phyloP scores from a whole-genome alignment of 1,284 basidiomycete species.

The Irpex sp. region DNA sequence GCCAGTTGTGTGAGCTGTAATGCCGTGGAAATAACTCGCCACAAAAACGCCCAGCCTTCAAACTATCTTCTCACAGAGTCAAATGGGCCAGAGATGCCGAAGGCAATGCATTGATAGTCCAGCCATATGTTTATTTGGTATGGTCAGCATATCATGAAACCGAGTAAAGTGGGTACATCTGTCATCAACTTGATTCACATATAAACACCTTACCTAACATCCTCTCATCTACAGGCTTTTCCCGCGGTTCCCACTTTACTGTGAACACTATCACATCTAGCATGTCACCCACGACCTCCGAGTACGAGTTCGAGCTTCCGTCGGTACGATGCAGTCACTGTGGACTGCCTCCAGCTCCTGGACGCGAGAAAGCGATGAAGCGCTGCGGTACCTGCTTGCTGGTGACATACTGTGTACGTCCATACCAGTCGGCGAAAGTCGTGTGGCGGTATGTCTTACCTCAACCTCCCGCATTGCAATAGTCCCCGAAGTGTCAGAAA shows the following conservation, averaged over 20 bases:
- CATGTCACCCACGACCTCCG: not conserved
- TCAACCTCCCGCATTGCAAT: not conserved
- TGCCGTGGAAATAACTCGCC: not conserved
- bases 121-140: not conserved
- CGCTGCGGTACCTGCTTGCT: constrained; percentile 3
- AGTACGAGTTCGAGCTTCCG: constrained; percentile 1
- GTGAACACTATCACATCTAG: not conserved
- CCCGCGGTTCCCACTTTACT: not conserved
- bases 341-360: not conserved
- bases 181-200: not conserved
- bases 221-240: not conserved
- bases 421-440: not conserved
- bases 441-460: not conserved
- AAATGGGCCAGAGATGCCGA: not conserved
- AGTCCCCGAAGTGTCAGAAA: constrained; percentile 6
- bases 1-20: not conserved
- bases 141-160: not conserved
- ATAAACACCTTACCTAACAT: not conserved
- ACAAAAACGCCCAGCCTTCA: not conserved
- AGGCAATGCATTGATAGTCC: not conserved
- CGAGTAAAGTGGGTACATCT: not conserved
- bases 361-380: constrained; percentile 1
- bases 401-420: constrained; percentile 6
- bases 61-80: not conserved
- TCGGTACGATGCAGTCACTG: constrained; percentile 6